phyloP scores from a whole-genome alignment of 2,329 filamentous ascomycete genomes.

The Alternaria sp. region DNA sequence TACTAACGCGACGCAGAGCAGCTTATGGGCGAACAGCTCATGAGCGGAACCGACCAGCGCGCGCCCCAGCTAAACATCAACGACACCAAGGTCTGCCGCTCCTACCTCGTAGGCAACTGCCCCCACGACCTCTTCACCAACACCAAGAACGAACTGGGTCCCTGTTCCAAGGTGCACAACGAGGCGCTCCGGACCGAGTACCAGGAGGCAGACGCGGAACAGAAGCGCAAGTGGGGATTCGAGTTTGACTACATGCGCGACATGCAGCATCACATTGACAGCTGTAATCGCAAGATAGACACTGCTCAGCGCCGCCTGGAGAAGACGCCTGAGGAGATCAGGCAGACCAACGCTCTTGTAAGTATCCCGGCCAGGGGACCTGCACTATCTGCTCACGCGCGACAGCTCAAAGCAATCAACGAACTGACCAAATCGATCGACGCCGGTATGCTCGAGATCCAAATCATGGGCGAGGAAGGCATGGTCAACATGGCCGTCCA shows the following conservation, averaged over 20 bases:
- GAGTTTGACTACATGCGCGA: constrained; percentile 97
- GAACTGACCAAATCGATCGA: constrained; percentile 81
- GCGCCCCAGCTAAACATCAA: constrained; percentile 84
- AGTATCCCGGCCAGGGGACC: constrained; percentile 17
- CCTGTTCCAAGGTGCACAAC: constrained; percentile 85
- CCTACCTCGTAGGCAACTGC: constrained; percentile 90
- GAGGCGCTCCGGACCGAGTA: constrained; percentile 91
- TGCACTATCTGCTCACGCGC: constrained; percentile 18
- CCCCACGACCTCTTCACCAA: constrained; percentile 99
- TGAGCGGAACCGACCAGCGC: constrained; percentile 75
- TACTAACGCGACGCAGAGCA: constrained; percentile 69
- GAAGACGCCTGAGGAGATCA: constrained; percentile 97
- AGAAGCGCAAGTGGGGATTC: constrained; percentile 82
- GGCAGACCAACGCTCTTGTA: constrained; percentile 87
- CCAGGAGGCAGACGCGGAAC: constrained; percentile 71
- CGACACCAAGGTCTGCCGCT: constrained; percentile 92
- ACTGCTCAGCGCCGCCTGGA: constrained; percentile 86
- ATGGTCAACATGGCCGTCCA: constrained; percentile 82
- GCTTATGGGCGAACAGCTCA: constrained; percentile 76
- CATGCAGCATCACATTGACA: constrained; percentile 94
- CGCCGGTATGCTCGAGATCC: constrained; percentile 82
- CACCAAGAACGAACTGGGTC: constrained; percentile 95
- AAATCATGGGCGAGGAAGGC: constrained; percentile 81
- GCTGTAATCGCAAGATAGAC: constrained; percentile 94
- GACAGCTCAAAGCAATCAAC: constrained; percentile 77